Evolutionary conservation across 1,284 basidiomycete genomes (phyloP), one percentile per base, ranked within the genome.

Genomic region (Abortiporus biennis): DNA sequence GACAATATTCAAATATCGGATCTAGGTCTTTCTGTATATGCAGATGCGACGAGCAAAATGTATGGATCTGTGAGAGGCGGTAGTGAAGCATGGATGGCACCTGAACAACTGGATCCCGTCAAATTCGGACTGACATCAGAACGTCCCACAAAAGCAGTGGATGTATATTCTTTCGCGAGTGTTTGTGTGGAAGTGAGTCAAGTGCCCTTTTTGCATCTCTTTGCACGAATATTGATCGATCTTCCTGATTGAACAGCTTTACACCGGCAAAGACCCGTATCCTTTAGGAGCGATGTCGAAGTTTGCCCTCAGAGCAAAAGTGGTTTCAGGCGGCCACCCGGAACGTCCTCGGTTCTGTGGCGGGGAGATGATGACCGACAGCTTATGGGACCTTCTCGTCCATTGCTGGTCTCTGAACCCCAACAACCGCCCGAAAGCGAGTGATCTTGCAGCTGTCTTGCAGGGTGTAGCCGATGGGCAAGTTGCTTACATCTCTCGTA

Each of bases 11-110:
- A 32, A 17, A 15, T 42, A 13, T 21, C 40, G 15, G 40, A 42
- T 15, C 35, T 42, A 22, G 40, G 40, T 11, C 20, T 42, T 15
- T 30, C 40, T 13, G 31, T 22, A 3, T 22, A 34, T 23, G 33
- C 20, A 12, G 31, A 24, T 3, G 20, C 20, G 17, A 34, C 41
- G 3, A 24, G 44, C 4, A 44, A 16, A 13, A 38, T 27, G 9
- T 43, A 35, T n/a, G 36, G 36, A 15, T 46, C 45, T 3, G 23
- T 29, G 12, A 30, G 29, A 5, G 46, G 50, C n/a, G 47, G 49
- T 2, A 29, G 16, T 13, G 12, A 17, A 8, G 33, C 33, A n/a
- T 42, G 41, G 41, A 6, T 11, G 13, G 19, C 41, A 19, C 41
- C 41, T n/a, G 41, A 42, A 24, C 34, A 36, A 12, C 20, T 42